A percentile compares a stretch with the other conserved stretches of the same genome.
These are phyloP conservation scores for Pseudocercospora vitis DNA, from an alignment of 2,329 filamentous ascomycete genomes.

Conservation along the genomic window DNA sequence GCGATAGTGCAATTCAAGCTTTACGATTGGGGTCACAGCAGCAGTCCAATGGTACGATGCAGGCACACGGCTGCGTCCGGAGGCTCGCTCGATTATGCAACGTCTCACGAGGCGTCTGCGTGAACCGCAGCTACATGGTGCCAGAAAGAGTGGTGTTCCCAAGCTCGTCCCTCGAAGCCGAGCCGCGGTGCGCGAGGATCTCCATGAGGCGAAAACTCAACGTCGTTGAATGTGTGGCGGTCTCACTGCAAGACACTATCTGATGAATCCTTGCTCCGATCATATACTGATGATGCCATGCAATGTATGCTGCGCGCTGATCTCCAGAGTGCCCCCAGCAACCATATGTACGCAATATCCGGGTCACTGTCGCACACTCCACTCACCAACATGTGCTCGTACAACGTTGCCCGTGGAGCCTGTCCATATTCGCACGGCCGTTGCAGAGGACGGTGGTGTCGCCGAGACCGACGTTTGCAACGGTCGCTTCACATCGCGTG, in stretches of 20 bases:
- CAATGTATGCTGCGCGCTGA: background rate
- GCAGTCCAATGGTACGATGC: background rate
- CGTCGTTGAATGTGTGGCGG: background rate
- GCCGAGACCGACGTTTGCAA: background rate
- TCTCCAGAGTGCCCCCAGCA: background rate
- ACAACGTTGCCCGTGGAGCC: background rate
- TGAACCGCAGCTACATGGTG: background rate
- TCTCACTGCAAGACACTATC: conserved; percentile 1
- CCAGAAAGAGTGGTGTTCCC: background rate
- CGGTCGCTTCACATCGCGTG: background rate
- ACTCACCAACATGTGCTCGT: background rate
- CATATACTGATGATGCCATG: conserved; percentile 8
- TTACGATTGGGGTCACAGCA: background rate
- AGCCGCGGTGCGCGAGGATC: background rate
- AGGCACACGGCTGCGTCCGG: conserved; percentile 1
- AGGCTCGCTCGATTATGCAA: background rate
- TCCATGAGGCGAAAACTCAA: background rate
- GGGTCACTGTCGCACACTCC: background rate
- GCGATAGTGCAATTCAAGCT: background rate
- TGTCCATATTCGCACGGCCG: background rate
- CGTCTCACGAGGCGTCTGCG: background rate
- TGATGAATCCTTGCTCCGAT: conserved; percentile 2
- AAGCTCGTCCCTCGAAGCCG: background rate
- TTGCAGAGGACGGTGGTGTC: background rate
- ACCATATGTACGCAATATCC: background rate